Evolutionary conservation across 2,329 filamentous ascomycete species (phyloP), one percentile per base, ranked within the genome.

Genomic region (Aspergillus novofumigatus): DNA sequence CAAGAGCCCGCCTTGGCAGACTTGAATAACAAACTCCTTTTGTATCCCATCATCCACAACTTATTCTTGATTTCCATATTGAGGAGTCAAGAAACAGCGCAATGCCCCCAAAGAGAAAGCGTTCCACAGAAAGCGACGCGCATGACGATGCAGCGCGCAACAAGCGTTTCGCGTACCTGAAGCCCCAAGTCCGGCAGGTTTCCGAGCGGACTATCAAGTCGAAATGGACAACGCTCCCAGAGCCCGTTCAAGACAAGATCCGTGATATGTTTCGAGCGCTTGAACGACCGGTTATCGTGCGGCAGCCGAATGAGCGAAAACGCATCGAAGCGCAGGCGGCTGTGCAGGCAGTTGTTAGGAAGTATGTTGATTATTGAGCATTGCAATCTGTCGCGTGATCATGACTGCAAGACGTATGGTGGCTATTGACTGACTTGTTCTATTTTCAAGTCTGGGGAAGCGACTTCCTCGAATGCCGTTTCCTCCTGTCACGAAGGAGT

Each of bases 381-480:
- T 28, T 26, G 21, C n/a, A 11, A 21, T 42, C 9, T 53, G n/a
- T 44, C 8, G 14, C 32, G 3, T 23, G 29, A 20, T 9, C 23
- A 25, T 42, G 35, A 11, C 4, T 41, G 28, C 8, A 41, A 38
- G 29, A 32, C 17, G 17, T 26, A 51, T 47, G 4, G 11, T 25
- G 1, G 0, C 14, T 7, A 23, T 9, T 14, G 44, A 14, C 49
- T 52, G 21, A 51, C 48, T 21, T 20, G 51, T 56, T n/a, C 14
- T 29, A 26, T 26, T 3, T 32, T 45, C 2, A 51, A 77, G 75
- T 57, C 65, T 77, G 54, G 70, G 68, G 23, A 73, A 71, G 61
- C 69, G 77, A 45, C 67, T 79, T 3, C 76, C 77, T 38, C 70
- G 74, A 58, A 78, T 79, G 76, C 75, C 76, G 5, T 79, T 79